phyloP scores from a whole-genome alignment of 2,329 filamentous ascomycete species.

The Achaetomium macrosporum region DNA sequence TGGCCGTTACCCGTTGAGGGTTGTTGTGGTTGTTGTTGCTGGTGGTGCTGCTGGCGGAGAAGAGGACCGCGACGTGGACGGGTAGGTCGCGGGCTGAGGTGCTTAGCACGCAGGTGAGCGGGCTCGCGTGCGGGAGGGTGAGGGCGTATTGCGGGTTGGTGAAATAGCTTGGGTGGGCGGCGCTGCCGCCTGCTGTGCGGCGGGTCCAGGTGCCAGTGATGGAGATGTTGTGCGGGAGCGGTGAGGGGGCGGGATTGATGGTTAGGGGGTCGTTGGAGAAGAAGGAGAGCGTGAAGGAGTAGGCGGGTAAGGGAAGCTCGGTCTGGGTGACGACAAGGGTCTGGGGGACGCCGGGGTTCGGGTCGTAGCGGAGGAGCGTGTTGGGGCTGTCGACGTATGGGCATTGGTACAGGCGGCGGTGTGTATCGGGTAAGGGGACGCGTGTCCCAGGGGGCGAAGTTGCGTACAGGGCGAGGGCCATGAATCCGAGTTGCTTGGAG shows the following conservation, averaged over 20 bases:
- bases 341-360: constrained; percentile 37
- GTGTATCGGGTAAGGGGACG: constrained; percentile 63
- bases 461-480: constrained; percentile 78
- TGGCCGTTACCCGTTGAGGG: constrained; percentile 56
- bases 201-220: constrained; percentile 66
- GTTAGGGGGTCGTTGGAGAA: constrained; percentile 62
- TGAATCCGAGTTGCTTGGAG: constrained; percentile 65
- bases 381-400: constrained; percentile 95
- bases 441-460: constrained; percentile 53
- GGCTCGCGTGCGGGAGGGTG: constrained; percentile 47
- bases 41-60: constrained; percentile 53
- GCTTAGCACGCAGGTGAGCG: constrained; percentile 69
- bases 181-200: constrained; percentile 78
- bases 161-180: constrained; percentile 69
- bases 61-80: constrained; percentile 79
- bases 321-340: constrained; percentile 61
- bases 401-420: constrained; percentile 61
- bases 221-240: constrained; percentile 54
- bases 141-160: constrained; percentile 83
- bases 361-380: constrained; percentile 71
- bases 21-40: not conserved
- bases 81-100: constrained; percentile 61
- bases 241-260: constrained; percentile 55
- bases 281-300: constrained; percentile 82
- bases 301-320: constrained; percentile 63